phyloP scores from a whole-genome alignment of 2,329 filamentous ascomycete genomes.

The Penicillium sp. region DNA sequence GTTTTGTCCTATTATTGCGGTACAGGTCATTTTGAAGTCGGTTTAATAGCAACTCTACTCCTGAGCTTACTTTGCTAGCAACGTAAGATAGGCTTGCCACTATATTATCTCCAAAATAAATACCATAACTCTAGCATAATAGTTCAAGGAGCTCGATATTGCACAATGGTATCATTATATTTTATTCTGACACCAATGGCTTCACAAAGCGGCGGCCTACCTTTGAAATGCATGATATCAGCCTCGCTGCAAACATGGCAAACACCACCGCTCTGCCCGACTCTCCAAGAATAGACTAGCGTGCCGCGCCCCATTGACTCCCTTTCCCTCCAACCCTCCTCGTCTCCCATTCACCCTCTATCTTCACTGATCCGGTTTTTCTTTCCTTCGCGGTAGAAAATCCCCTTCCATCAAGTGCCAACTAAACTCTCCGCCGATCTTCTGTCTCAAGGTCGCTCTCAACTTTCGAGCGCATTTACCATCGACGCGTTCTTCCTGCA shows the following conservation, averaged over 20 bases:
- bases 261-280: conserved; percentile 11
- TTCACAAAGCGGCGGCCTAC: too few relatives aligned
- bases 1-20: not conserved
- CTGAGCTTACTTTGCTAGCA: not conserved
- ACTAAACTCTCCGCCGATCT: conserved; percentile 4
- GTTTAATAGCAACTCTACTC: not conserved
- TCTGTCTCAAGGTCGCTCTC: conserved; percentile 10
- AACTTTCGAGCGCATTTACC: not conserved
- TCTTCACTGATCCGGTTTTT: not conserved
- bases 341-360: not conserved
- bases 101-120: too few relatives aligned
- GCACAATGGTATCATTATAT: too few relatives aligned
- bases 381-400: not conserved
- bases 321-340: not conserved
- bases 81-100: not conserved
- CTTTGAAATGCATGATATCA: not conserved
- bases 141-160: too few relatives aligned
- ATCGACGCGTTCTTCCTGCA: conserved; percentile 12
- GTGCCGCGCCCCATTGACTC: conserved; percentile 7
- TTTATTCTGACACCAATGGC: too few relatives aligned
- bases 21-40: not conserved
- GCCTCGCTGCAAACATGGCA: conserved; percentile 18
- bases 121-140: too few relatives aligned
- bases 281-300: conserved; percentile 24
- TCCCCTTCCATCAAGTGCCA: not conserved